Base-by-base conservation (phyloP, 495 filamentous ascomycete species). In the Filosporella fistucella region DNA sequence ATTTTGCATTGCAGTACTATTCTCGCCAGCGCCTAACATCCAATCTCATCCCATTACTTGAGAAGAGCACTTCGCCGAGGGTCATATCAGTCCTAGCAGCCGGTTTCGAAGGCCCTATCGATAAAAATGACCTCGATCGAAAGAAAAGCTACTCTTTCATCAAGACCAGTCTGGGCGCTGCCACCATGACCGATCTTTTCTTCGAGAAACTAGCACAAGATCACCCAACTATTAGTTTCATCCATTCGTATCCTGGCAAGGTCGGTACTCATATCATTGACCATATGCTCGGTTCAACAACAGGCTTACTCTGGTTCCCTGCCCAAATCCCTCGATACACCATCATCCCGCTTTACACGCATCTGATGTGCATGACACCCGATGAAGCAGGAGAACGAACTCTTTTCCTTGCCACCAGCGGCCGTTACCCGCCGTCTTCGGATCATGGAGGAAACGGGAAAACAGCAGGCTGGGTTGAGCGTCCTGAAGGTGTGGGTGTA, bases 161-260 rank as follows among this genome's bases (percentile, higher is more conserved):
- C 18, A 59, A 56, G 22, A 36, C 53, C 37, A 42, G 53, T 9
- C 52, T 45, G 14, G 51, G 59, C 21, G 47, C 54, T 0, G 46
- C 44, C 21, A 59, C 62, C 28, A 62, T 65, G 54, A 62, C 51
- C 25, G 55, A 45, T 2, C 43, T 63, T 12, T 34, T 42, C 6
- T 54, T 68, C 23, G 63, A 66, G 32, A 39, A 55, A 18, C 36
- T 68, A 0, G 61, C 64, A 0, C 17, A 20, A 0, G 21, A 13
- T 0, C 20, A 63, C 22, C 65, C 58, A 1, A 33, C 35, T 0
- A 52, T 67, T 3, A 60, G 55, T 42, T 70, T 61, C 42, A 33
- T 67, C n/a, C 66, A 70, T 42, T 45, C 43, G 14, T 67, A 53
- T 47, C 67, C 66, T 1, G 64, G 67, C 2, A 32, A 62, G 2